Percentiles rank a stretch among this genome's conserved stretches.
Evolutionary conservation across 495 filamentous ascomycete genomes (phyloP).

Genomic region (Niebla homalea): DNA sequence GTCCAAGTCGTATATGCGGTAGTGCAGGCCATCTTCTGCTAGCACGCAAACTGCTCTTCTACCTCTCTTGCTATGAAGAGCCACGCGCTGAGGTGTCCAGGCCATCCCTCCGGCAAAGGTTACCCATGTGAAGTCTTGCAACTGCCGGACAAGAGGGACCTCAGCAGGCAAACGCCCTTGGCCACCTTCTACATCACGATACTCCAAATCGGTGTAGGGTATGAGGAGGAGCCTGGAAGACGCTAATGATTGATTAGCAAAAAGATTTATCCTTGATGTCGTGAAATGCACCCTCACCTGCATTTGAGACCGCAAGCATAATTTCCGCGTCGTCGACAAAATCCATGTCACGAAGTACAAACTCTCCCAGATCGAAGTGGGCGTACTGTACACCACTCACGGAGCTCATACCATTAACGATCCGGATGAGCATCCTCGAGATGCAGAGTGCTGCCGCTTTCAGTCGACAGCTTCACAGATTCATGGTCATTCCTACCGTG

Average conservation of each 20-base stretch:
- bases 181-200: background rate
- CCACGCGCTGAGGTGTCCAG: conserved; percentile 32
- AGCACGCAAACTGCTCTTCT: conserved; percentile 43
- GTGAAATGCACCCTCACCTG: conserved; percentile 23
- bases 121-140: conserved; percentile 7
- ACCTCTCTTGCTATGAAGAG: conserved; percentile 41
- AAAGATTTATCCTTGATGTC: background rate
- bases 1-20: conserved; percentile 46
- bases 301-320: conserved; percentile 34
- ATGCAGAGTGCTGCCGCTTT: conserved; percentile 30
- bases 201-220: conserved; percentile 5
- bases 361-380: conserved; percentile 28
- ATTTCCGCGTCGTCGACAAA: conserved; percentile 42
- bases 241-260: background rate
- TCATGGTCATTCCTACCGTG: conserved; percentile 5
- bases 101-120: conserved; percentile 5
- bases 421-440: conserved; percentile 34
- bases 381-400: conserved; percentile 29
- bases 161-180: conserved; percentile 1
- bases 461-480: background rate
- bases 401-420: conserved; percentile 43
- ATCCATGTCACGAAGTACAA: conserved; percentile 37
- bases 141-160: background rate
- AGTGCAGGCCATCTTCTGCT: conserved; percentile 40
- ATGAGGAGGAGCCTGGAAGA: conserved; percentile 15